phyloP scores from a whole-genome alignment of 139 green algal genomes.

The Chlorella vulgaris region DNA sequence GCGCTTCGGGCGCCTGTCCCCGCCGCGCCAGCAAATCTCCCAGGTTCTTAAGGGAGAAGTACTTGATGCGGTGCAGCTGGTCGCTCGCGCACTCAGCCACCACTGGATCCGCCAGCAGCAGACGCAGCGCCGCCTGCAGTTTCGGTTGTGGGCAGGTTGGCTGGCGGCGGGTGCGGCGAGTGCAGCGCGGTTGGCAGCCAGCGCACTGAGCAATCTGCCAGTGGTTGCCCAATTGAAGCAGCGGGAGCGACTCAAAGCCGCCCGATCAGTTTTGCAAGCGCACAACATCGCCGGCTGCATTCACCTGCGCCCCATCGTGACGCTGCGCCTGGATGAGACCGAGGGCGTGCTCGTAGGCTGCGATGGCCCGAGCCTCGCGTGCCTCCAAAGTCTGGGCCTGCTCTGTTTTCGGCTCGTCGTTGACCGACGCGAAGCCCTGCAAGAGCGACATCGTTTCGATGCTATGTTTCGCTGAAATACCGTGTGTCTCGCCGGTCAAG shows the following conservation, averaged over 20 bases:
- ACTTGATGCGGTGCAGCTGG: conserved; percentile 37
- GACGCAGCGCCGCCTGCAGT: conserved; percentile 19
- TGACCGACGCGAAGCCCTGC: conserved; percentile 30
- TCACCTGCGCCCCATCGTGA: conserved; percentile 28
- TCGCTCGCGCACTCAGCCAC: conserved; percentile 31
- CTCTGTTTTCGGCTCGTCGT: not conserved
- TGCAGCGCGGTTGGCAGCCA: too few relatives aligned
- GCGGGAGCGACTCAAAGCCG: too few relatives aligned
- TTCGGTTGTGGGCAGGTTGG: not conserved
- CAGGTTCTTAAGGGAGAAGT: conserved; percentile 38
- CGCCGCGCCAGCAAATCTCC: conserved; percentile 11
- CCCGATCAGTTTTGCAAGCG: too few relatives aligned
- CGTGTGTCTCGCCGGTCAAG: too few relatives aligned
- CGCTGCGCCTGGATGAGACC: not conserved
- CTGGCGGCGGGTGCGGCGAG: too few relatives aligned
- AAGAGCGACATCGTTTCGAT: conserved; percentile 1
- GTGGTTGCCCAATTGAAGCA: too few relatives aligned
- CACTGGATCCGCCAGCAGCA: conserved; percentile 17
- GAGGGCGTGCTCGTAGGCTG: conserved; percentile 24
- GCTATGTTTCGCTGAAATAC: too few relatives aligned
- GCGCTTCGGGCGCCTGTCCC: not conserved
- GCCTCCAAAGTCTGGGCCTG: conserved; percentile 28
- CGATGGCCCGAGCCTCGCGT: conserved; percentile 21
- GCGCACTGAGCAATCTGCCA: too few relatives aligned
- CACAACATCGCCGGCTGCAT: too few relatives aligned